Conservation (phyloP, 768 basidiomycete genomes). For the Suillus placidus region DNA sequence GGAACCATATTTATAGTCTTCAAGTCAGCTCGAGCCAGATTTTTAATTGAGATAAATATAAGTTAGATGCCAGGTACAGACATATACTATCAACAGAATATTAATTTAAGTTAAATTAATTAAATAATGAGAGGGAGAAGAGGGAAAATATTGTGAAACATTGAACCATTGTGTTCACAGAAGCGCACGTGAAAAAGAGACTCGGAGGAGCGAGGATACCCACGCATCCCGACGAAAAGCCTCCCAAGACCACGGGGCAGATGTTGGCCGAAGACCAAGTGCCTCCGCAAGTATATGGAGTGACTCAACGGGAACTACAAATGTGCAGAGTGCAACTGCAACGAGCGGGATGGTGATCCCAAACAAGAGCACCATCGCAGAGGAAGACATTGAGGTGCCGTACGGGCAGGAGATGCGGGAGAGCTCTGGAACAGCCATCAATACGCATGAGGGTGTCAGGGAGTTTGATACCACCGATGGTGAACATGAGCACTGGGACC, state of each 20-base stretch:
- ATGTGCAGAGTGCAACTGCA: slow-evolving; percentile 73
- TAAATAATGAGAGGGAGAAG: no score
- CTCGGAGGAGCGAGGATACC: slow-evolving; percentile 57
- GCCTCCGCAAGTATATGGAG: slow-evolving; percentile 58
- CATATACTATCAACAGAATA: no score
- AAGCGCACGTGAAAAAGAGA: slow-evolving; percentile 45
- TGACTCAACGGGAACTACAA: slow-evolving; percentile 49
- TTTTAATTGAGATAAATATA: no score
- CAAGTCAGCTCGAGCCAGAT: no score
- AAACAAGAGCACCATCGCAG: slow-evolving; percentile 93
- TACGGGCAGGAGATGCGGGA: slow-evolving; percentile 76
- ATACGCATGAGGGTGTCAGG: slow-evolving; percentile 49
- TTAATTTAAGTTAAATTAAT: no score
- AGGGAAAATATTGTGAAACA: no score
- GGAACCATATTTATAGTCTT: no score
- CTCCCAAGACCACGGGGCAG: slow-evolving; percentile 43
- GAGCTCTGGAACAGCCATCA: slow-evolving; percentile 57
- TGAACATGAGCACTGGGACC: slow-evolving; percentile 53
- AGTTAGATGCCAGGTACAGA: no score
- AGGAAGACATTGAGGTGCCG: slow-evolving; percentile 94
- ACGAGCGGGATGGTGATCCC: slow-evolving; percentile 92
- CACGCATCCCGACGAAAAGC: slow-evolving; percentile 44
- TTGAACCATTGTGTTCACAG: no score
- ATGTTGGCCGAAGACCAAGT: slow-evolving; percentile 61
- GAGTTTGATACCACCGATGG: slow-evolving; percentile 37